A percentile compares a stretch with the other conserved stretches of the same genome.
phyloP scores from a whole-genome alignment of 1,139 yeast species.

The Trichomonascaceae sp. region DNA sequence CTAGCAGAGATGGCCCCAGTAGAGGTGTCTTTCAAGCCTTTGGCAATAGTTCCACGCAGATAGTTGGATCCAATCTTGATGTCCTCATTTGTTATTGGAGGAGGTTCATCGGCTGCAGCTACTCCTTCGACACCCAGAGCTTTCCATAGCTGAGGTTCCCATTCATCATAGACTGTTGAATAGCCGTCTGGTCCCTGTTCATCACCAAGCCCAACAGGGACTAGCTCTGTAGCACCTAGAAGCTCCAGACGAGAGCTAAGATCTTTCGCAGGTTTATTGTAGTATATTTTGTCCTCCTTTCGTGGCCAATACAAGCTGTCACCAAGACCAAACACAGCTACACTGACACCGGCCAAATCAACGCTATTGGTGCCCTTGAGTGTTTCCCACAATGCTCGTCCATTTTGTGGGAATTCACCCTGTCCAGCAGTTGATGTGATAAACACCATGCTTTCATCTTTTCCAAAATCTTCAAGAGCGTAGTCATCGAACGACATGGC shows the following conservation, averaged over 20 bases:
- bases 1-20: constrained; percentile 92
- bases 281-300: constrained; percentile 88
- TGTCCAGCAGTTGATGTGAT: constrained; percentile 92
- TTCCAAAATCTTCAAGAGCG: constrained; percentile 70
- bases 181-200: constrained; percentile 97
- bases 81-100: constrained; percentile 93
- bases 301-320: constrained; percentile 97
- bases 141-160: constrained; percentile 85
- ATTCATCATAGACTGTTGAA: constrained; percentile 78
- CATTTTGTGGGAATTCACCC: constrained; percentile 96
- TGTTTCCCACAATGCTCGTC: constrained; percentile 85
- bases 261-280: constrained; percentile 87
- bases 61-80: constrained; percentile 82
- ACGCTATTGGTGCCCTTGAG: constrained; percentile 63
- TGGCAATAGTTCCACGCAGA: constrained; percentile 90
- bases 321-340: constrained; percentile 85
- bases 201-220: constrained; percentile 83
- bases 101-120: constrained; percentile 88
- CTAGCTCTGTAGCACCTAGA: constrained; percentile 67
- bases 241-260: constrained; percentile 55
- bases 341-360: constrained; percentile 64
- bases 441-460: constrained; percentile 76
- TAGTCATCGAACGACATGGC: constrained; percentile 82
- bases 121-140: constrained; percentile 82
- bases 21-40: constrained; percentile 71